Percentiles rank a stretch among this genome's conserved stretches.
Conservation (phyloP, 202 grass and related monocot genomes). For the Panicum hallii region DNA sequence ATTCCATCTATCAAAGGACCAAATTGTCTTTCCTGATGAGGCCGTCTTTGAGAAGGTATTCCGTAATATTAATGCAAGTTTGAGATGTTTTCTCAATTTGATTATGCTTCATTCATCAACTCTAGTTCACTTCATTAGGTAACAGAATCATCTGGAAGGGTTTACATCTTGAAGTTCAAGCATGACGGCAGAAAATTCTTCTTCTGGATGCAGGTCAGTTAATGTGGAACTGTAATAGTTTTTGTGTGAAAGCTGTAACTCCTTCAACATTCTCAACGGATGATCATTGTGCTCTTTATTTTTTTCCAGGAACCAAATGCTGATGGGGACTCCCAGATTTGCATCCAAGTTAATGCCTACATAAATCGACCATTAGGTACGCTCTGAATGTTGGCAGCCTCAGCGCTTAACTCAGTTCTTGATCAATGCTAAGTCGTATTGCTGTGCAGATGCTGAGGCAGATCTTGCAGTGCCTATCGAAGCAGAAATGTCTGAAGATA, state of each 20-base stretch:
- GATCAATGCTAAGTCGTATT: slow-evolving; percentile 34
- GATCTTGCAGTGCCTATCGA: slow-evolving; percentile 73
- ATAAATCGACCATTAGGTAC: slow-evolving; percentile 88
- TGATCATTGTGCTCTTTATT: slow-evolving; percentile 28
- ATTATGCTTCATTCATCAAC: slow-evolving; percentile 38
- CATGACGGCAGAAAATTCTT: slow-evolving; percentile 87
- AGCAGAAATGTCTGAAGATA: slow-evolving; percentile 91
- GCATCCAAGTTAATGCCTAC: slow-evolving; percentile 75
- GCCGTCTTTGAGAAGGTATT: slow-evolving; percentile 97
- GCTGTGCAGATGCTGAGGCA: slow-evolving; percentile 69
- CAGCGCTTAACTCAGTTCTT: background rate
- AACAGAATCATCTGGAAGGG: slow-evolving; percentile 77
- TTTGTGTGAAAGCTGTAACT: slow-evolving; percentile 15
- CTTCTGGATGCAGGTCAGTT: slow-evolving; percentile 96
- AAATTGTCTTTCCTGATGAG: slow-evolving; percentile 95
- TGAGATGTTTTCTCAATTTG: slow-evolving; percentile 15
- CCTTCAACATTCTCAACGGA: slow-evolving; percentile 2
- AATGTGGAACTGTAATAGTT: slow-evolving; percentile 1
- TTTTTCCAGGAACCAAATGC: slow-evolving; percentile 70
- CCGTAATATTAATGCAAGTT: slow-evolving; percentile 16
- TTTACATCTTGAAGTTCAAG: slow-evolving; percentile 96
- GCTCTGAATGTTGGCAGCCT: slow-evolving; percentile 35
- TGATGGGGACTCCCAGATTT: slow-evolving; percentile 73
- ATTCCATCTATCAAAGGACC: slow-evolving; percentile 74
- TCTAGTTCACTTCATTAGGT: slow-evolving; percentile 68